Conservation (phyloP, 331 rosid genomes). For the Quercus phellos region DNA sequence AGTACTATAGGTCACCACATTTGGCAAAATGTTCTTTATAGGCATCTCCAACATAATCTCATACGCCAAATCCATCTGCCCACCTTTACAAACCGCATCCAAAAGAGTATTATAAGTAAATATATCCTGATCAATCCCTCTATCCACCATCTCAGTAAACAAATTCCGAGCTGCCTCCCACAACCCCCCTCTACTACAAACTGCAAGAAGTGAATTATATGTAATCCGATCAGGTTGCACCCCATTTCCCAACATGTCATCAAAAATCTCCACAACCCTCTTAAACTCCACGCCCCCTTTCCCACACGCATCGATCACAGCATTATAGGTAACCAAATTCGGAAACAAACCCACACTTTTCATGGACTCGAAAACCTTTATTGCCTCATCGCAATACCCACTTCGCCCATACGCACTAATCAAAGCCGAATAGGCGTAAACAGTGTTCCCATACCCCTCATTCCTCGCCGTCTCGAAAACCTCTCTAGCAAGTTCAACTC, state of each 20-base stretch:
- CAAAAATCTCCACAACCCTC: constrained; percentile 58
- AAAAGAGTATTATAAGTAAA: constrained; percentile 77
- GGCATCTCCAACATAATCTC: constrained; percentile 68
- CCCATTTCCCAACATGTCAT: constrained; percentile 59
- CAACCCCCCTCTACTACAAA: constrained; percentile 64
- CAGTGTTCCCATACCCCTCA: constrained; percentile 80
- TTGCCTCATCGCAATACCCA: constrained; percentile 54
- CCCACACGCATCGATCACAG: constrained; percentile 82
- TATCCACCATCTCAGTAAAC: constrained; percentile 59
- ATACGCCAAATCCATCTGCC: constrained; percentile 73
- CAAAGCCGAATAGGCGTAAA: constrained; percentile 66
- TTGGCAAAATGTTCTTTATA: constrained; percentile 57
- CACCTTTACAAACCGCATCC: constrained; percentile 82
- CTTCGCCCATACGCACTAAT: constrained; percentile 80
- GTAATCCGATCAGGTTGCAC: constrained; percentile 75
- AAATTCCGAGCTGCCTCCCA: constrained; percentile 75
- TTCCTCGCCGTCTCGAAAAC: constrained; percentile 55
- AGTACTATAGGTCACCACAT: constrained; percentile 87
- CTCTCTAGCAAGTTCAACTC: constrained; percentile 55
- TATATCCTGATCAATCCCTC: constrained; percentile 66
- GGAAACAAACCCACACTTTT: constrained; percentile 61
- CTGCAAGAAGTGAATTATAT: constrained; percentile 76
- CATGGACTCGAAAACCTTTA: constrained; percentile 58
- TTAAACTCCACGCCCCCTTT: constrained; percentile 69
- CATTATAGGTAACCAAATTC: constrained; percentile 79